phyloP scores from a whole-genome alignment of 208 protist species.

The Leishmania gerbilli region DNA sequence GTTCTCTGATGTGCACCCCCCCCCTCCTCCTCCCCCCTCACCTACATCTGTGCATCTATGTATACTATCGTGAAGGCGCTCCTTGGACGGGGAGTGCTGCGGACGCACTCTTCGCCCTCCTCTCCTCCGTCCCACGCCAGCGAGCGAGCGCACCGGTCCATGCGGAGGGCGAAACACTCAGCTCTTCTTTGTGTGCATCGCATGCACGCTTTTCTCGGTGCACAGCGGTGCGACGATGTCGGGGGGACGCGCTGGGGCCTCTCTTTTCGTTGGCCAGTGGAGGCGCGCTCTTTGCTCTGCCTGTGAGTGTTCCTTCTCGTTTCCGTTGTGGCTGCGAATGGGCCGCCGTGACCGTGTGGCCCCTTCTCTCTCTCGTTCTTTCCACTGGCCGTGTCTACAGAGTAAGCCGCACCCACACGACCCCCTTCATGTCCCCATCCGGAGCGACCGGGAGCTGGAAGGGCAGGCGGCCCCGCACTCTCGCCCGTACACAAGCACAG shows the following conservation, averaged over 20 bases:
- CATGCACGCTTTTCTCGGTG: background rate
- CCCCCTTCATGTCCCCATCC: background rate
- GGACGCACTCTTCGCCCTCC: background rate
- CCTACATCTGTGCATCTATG: background rate
- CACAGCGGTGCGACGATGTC: background rate
- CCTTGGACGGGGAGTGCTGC: background rate
- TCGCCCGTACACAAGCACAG: background rate
- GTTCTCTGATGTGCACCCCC: background rate
- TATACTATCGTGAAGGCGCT: background rate
- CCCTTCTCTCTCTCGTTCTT: background rate
- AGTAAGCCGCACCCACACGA: background rate
- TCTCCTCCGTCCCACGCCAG: background rate
- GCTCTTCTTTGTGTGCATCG: background rate
- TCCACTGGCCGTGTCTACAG: background rate
- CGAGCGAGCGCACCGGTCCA: background rate
- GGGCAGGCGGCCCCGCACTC: background rate
- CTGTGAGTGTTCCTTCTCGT: background rate
- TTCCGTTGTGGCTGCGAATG: background rate
- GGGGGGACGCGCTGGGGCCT: too few species aligned
- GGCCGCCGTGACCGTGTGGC: background rate
- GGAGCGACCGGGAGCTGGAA: background rate
- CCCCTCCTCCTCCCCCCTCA: too few species aligned
- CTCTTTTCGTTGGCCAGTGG: background rate
- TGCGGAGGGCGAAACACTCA: background rate
- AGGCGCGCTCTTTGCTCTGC: background rate